Percentiles rank a stretch among this genome's conserved stretches.
Conservation (phyloP, 345 rosid genomes). For the Citrus australasica region DNA sequence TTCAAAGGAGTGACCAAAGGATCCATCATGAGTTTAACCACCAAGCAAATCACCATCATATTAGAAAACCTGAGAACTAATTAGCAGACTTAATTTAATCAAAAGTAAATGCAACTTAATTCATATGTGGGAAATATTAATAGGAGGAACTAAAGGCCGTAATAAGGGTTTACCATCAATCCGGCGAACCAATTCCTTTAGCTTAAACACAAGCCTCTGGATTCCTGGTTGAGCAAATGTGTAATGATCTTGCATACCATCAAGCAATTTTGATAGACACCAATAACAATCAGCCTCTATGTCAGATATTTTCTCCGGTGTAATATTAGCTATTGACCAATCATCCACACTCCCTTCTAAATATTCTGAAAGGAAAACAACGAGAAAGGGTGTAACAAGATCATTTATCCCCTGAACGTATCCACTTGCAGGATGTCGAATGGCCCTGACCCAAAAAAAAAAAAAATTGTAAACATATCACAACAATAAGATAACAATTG, state of each 20-base stretch:
- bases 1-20: neutral
- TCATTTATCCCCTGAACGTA: constrained; percentile 99
- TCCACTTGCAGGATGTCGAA: constrained; percentile 98
- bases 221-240: constrained; percentile 99
- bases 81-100: neutral
- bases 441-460: constrained; percentile 62
- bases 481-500: neutral
- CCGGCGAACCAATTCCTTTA: constrained; percentile 91
- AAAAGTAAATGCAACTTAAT: neutral
- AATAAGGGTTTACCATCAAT: constrained; percentile 73
- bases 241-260: constrained; percentile 99
- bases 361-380: constrained; percentile 88
- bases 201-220: constrained; percentile 97
- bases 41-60: neutral
- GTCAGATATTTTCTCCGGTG: constrained; percentile 61
- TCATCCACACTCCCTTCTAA: constrained; percentile 70
- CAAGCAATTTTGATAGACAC: constrained; percentile 93
- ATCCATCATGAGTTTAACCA: neutral
- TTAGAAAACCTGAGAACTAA: neutral
- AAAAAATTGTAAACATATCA: constrained; percentile 16
- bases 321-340: constrained; percentile 73
- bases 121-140: neutral
- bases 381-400: constrained; percentile 95
- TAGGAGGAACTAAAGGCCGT: neutral
- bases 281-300: constrained; percentile 97